Conservation (phyloP, 371 early-diverging fungal species). For the Rhizopus microsporus region DNA sequence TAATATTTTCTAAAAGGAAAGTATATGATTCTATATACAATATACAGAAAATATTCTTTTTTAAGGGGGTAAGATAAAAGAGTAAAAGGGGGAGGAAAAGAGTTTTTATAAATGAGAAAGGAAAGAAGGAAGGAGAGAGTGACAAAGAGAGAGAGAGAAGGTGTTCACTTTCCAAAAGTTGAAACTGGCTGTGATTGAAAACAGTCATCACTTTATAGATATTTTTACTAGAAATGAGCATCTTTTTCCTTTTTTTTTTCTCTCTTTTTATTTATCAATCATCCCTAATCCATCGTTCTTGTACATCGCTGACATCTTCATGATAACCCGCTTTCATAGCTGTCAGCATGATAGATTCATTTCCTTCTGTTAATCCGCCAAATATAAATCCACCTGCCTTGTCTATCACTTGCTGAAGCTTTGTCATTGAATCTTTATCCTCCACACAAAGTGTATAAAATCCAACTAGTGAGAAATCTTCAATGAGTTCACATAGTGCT, state of each 20-base stretch:
- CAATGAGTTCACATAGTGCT: conserved; percentile 86
- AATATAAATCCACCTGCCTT: conserved; percentile 93
- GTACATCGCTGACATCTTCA: conserved; percentile 62
- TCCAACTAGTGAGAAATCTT: conserved; percentile 89
- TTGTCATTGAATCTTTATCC: conserved; percentile 83
- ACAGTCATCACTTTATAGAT: no score
- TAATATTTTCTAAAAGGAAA: background rate
- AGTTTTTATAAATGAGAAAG: no score
- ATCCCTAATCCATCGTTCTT: conserved; percentile 60
- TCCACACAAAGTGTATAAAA: conserved; percentile 89
- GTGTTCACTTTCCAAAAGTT: no score
- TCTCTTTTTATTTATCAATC: background rate
- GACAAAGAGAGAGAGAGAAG: no score
- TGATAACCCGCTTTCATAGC: conserved; percentile 59
- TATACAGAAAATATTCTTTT: background rate
- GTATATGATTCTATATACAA: background rate
- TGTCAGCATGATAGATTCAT: conserved; percentile 74
- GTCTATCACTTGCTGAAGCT: conserved; percentile 80
- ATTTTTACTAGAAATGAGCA: no score
- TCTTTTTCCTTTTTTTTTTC: no score
- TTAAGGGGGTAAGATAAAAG: no score
- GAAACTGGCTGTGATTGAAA: no score
- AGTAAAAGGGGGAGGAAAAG: no score
- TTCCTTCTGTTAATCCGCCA: conserved; percentile 80
- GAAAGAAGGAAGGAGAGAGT: no score